Percentiles rank a stretch among this genome's conserved stretches.
Evolutionary conservation across 768 basidiomycete species (phyloP).

Genomic region (Inosperma sp.): DNA sequence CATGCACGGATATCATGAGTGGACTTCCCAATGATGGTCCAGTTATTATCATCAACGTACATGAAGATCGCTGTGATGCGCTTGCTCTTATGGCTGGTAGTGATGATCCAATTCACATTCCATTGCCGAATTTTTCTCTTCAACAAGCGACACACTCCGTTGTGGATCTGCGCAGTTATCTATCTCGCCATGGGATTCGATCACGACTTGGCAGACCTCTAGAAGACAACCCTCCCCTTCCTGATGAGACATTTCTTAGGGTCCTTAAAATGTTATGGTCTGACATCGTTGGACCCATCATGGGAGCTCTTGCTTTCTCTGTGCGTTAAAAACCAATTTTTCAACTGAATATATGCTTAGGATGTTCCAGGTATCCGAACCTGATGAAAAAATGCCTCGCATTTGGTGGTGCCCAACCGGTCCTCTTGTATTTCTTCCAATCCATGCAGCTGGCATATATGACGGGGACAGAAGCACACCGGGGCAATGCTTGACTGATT

Average conservation of each 20-base stretch:
- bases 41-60: constrained; percentile 20
- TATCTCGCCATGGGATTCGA: too few relatives aligned
- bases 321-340: constrained; percentile 24
- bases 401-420: too few relatives aligned
- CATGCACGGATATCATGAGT: neutral
- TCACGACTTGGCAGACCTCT: too few relatives aligned
- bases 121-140: constrained; percentile 3
- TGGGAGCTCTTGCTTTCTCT: neutral
- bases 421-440: too few relatives aligned
- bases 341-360: constrained; percentile 27
- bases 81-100: constrained; percentile 10
- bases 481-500: constrained; percentile 14
- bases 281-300: constrained; percentile 3
- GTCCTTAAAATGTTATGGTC: constrained; percentile 6
- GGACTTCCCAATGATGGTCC: constrained; percentile 11
- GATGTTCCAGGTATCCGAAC: constrained; percentile 28
- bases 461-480: neutral
- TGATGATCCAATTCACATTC: constrained; percentile 10
- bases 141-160: constrained; percentile 3
- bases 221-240: neutral
- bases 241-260: neutral
- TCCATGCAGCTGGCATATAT: too few relatives aligned
- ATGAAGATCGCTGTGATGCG: constrained; percentile 18
- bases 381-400: constrained; percentile 2
- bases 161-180: neutral